Percentiles rank a stretch among this genome's conserved stretches.
Conservation (phyloP, 1,284 basidiomycete genomes). For the Schizophyllum commune region DNA sequence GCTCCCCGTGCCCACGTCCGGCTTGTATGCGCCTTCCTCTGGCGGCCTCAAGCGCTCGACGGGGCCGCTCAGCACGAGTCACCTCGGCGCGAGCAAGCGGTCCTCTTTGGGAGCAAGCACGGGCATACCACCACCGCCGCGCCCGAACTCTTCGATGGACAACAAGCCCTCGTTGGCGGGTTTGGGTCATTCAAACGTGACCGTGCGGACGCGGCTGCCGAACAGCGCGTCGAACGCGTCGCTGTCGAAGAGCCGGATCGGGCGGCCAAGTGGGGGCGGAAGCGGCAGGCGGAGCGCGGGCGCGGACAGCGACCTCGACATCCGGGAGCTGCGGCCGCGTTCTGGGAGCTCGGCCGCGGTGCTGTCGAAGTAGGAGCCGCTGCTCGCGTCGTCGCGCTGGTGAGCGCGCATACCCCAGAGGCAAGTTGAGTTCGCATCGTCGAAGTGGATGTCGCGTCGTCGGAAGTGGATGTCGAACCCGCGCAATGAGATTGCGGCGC, state of each 20-base stretch:
- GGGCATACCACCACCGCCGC: constrained; percentile 17
- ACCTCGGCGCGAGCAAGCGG: constrained; percentile 39
- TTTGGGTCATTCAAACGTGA: constrained; percentile 21
- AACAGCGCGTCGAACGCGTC: constrained; percentile 25
- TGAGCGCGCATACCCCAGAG: too few relatives aligned
- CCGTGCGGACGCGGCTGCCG: constrained; percentile 35
- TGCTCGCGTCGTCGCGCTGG: too few relatives aligned
- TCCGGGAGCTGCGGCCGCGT: constrained; percentile 18
- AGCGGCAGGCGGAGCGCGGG: constrained; percentile 41
- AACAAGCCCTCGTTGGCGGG: not conserved
- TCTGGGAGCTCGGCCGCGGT: constrained; percentile 24
- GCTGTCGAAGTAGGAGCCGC: not conserved
- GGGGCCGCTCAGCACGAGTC: constrained; percentile 37
- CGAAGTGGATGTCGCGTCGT: too few relatives aligned
- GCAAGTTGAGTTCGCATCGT: too few relatives aligned
- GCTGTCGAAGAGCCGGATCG: constrained; percentile 56
- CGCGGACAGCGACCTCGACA: constrained; percentile 20
- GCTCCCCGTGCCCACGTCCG: constrained; percentile 53
- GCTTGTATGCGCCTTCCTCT: constrained; percentile 33
- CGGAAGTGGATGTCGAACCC: too few relatives aligned
- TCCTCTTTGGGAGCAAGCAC: constrained; percentile 35
- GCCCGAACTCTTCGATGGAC: not conserved
- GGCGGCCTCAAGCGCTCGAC: constrained; percentile 51
- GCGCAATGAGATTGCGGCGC: too few relatives aligned
- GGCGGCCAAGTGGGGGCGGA: constrained; percentile 39